Evolutionary conservation across 345 rosid species (phyloP).

Genomic region (Pistacia vera): DNA sequence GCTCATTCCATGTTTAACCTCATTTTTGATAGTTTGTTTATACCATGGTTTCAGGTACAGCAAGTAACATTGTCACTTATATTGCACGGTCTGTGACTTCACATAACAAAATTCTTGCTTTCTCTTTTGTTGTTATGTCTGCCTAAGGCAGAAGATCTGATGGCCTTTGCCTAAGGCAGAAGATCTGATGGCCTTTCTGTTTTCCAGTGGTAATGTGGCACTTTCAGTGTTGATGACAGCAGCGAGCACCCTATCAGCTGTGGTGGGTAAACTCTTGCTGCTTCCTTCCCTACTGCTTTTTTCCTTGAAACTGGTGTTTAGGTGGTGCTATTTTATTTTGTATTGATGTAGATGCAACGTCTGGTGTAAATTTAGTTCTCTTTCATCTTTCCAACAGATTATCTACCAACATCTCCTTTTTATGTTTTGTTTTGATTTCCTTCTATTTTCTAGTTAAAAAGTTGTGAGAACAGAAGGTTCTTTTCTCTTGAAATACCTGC

Average conservation of each 20-base stretch:
- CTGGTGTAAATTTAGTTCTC: not conserved
- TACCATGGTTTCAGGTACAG: conserved; percentile 68
- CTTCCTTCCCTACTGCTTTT: conserved; percentile 9
- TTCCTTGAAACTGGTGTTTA: not conserved
- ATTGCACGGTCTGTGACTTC: conserved; percentile 62
- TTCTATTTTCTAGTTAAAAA: not conserved
- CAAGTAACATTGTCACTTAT: conserved; percentile 89
- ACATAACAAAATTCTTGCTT: conserved; percentile 7
- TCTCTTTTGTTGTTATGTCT: conserved; percentile 9
- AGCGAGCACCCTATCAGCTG: conserved; percentile 84
- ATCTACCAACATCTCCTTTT: not conserved
- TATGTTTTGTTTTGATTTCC: not conserved
- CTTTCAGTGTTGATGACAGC: conserved; percentile 94
- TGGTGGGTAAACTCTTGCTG: conserved; percentile 53
- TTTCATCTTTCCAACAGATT: not conserved
- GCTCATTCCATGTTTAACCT: conserved; percentile 3
- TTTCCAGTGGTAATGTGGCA: conserved; percentile 84
- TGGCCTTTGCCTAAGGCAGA: too few species aligned
- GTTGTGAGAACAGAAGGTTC: not conserved
- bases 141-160: conserved; percentile 13
- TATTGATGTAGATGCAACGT: not conserved
- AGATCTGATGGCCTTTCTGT: conserved; percentile 29
- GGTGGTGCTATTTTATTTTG: not conserved
- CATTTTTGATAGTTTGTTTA: conserved; percentile 11
- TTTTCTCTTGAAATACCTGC: not conserved